These are phyloP conservation scores for Azolla pinnata DNA, from an alignment of 75 land plant genomes.

Conservation along the genomic window DNA sequence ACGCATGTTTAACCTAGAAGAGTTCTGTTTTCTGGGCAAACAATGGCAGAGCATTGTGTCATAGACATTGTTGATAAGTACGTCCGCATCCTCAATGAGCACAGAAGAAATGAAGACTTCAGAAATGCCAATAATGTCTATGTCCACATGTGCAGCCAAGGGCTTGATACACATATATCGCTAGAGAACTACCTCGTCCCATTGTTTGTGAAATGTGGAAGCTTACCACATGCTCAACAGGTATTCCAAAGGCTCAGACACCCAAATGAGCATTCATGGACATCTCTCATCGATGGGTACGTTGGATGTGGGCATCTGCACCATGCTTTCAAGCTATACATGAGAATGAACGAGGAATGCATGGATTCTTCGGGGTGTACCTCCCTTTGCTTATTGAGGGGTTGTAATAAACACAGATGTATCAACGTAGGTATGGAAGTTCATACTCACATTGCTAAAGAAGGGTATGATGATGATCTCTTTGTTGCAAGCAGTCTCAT, in stretches of 20 bases:
- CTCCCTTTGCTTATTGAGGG: constrained; percentile 8
- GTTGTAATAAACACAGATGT: constrained; percentile 14
- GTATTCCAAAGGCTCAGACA: constrained; percentile 29
- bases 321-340: constrained; percentile 2
- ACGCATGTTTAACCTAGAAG: no score
- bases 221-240: constrained; percentile 36
- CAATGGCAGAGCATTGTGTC: no score
- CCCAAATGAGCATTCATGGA: constrained; percentile 27
- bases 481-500: constrained; percentile 24
- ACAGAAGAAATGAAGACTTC: no score
- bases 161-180: constrained; percentile 37
- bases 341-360: constrained; percentile 14
- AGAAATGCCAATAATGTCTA: no score
- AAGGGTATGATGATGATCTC: constrained; percentile 8
- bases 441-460: constrained; percentile 1
- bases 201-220: constrained; percentile 49
- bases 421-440: constrained; percentile 10
- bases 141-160: no score
- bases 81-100: no score
- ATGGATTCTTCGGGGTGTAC: constrained; percentile 13
- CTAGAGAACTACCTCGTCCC: constrained; percentile 38
- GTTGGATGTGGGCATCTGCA: constrained; percentile 9
- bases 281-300: constrained; percentile 24
- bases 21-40: no score
- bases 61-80: no score